These are phyloP conservation scores for Glycine tomentella DNA, from an alignment of 306 rosid species.

Conservation along the genomic window DNA sequence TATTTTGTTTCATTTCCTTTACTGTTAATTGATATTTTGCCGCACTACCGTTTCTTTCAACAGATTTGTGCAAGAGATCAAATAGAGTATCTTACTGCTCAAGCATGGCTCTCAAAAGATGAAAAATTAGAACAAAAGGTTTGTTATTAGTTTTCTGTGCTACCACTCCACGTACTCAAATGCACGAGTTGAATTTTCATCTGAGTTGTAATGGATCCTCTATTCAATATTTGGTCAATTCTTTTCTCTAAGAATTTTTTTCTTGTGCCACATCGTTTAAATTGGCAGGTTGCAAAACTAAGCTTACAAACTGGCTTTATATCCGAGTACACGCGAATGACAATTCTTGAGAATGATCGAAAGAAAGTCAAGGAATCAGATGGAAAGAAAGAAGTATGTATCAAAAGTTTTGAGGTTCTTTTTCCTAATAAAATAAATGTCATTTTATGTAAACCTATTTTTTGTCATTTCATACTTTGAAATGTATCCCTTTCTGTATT, in stretches of 20 bases:
- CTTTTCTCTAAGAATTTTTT: background rate
- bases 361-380: conserved; percentile 45
- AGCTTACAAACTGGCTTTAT: conserved; percentile 65
- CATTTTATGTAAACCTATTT: background rate
- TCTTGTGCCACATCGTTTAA: conserved; percentile 5
- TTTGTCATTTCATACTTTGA: conserved; percentile 23
- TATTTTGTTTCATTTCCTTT: background rate
- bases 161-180: background rate
- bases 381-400: conserved; percentile 56
- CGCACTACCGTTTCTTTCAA: conserved; percentile 33
- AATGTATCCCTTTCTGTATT: conserved; percentile 11
- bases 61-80: conserved; percentile 77
- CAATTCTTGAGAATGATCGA: conserved; percentile 51
- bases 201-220: background rate
- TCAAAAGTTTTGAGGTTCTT: conserved; percentile 26
- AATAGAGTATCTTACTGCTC: conserved; percentile 72
- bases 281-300: conserved; percentile 65
- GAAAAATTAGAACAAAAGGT: conserved; percentile 77
- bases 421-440: background rate
- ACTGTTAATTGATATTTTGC: background rate
- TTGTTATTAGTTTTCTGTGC: conserved; percentile 39
- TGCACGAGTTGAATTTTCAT: conserved; percentile 25
- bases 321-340: conserved; percentile 71
- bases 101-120: conserved; percentile 73
- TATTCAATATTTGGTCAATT: conserved; percentile 16